A percentile compares a stretch with the other conserved stretches of the same genome.
These are phyloP conservation scores for Effrenium voratum DNA, from an alignment of 73 alveolate species.

Conservation along the genomic window DNA sequence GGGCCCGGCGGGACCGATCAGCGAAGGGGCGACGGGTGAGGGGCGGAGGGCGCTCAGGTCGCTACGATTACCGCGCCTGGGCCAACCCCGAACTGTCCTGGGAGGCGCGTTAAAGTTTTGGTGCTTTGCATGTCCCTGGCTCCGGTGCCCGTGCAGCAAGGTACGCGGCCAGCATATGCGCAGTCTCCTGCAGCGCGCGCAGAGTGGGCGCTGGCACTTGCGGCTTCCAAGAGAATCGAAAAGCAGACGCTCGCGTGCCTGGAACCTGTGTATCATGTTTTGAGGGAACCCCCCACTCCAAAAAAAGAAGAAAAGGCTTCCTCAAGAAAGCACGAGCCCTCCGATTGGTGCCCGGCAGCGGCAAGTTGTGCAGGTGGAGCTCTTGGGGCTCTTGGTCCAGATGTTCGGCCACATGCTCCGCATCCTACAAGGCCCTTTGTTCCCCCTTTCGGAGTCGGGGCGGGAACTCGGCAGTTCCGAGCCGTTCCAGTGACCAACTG, in stretches of 20 bases:
- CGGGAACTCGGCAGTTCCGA: not conserved
- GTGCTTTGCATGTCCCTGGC: not conserved
- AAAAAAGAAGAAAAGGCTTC: not conserved
- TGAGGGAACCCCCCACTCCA: no score
- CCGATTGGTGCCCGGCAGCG: not conserved
- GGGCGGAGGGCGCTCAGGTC: not conserved
- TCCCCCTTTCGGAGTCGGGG: not conserved
- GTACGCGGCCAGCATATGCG: constrained; percentile 35
- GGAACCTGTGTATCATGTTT: no score
- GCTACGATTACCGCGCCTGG: constrained; percentile 83
- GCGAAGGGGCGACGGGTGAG: not conserved
- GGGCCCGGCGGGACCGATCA: not conserved
- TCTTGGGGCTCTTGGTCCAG: constrained; percentile 15
- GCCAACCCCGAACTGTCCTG: constrained; percentile 39
- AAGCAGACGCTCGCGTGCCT: no score
- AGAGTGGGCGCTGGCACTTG: constrained; percentile 67
- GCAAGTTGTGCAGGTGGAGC: constrained; percentile 6
- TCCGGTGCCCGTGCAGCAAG: not conserved
- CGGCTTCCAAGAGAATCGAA: not conserved
- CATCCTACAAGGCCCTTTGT: constrained; percentile 2
- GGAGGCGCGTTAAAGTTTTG: constrained; percentile 3
- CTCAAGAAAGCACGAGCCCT: no score
- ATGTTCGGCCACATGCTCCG: constrained; percentile 8
- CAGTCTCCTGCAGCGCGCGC: constrained; percentile 77
- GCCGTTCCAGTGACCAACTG: no score